These are phyloP conservation scores for Glycyrrhiza uralensis DNA, from an alignment of 306 rosid genomes.

Conservation along the genomic window DNA sequence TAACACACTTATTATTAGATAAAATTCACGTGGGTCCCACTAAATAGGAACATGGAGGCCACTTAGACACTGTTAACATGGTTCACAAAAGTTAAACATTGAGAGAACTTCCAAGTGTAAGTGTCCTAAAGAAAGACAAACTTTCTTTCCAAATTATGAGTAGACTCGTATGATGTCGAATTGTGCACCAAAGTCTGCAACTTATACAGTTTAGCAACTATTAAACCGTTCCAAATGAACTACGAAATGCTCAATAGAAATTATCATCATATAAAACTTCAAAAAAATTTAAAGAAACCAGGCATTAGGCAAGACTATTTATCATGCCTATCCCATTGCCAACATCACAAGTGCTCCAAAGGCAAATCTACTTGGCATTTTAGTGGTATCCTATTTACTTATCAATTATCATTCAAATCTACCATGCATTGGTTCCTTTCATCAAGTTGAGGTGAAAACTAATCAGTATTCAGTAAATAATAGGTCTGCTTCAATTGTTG, in stretches of 20 bases:
- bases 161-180: not conserved
- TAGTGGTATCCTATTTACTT: not conserved
- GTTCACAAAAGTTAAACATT: not conserved
- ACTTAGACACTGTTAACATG: constrained; percentile 11
- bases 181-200: not conserved
- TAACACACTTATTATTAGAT: too few species aligned
- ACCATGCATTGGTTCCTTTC: not conserved
- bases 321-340: not conserved
- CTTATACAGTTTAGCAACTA: not conserved
- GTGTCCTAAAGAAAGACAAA: not conserved
- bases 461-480: not conserved
- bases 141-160: not conserved
- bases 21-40: too few species aligned
- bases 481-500: not conserved
- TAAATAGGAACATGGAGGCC: too few species aligned
- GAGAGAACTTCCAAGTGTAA: not conserved
- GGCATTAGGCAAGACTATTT: not conserved
- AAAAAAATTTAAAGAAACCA: not conserved
- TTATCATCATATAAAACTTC: not conserved
- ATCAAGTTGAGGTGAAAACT: not conserved
- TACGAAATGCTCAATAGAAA: not conserved
- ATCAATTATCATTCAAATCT: not conserved
- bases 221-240: not conserved
- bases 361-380: not conserved
- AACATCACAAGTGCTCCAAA: not conserved